Evolutionary conservation across 768 basidiomycete species (phyloP).

Genomic region (Candolleomyces eurysporus): DNA sequence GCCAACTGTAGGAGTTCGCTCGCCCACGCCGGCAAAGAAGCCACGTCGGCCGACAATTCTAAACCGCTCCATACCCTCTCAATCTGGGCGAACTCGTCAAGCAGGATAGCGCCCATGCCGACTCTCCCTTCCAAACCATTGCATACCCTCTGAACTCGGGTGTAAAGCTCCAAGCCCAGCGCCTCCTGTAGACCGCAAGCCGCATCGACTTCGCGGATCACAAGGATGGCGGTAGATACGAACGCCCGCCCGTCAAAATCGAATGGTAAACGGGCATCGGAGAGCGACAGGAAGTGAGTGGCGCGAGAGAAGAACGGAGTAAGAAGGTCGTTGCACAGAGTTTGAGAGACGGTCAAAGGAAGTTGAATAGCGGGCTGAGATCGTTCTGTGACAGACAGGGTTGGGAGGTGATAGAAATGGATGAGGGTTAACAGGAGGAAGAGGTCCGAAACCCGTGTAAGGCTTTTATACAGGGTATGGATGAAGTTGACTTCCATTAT

Average conservation of each 20-base stretch:
- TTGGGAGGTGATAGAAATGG: constrained; percentile 32
- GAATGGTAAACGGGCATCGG: constrained; percentile 18
- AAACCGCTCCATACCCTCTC: no score
- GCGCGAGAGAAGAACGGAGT: constrained; percentile 34
- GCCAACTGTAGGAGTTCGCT: no score
- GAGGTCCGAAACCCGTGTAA: not conserved
- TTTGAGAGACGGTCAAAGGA: constrained; percentile 21
- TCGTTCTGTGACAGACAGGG: constrained; percentile 37
- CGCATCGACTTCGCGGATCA: constrained; percentile 21
- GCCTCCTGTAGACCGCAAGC: constrained; percentile 26
- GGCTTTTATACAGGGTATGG: not conserved
- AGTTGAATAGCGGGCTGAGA: constrained; percentile 31
- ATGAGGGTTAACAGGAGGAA: constrained; percentile 17
- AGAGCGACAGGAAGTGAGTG: constrained; percentile 20
- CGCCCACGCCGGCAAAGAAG: no score
- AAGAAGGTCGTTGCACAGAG: constrained; percentile 39
- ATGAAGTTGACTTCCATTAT: not conserved
- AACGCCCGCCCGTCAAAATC: constrained; percentile 59
- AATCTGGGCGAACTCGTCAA: no score
- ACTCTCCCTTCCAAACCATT: no score
- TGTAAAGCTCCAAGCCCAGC: constrained; percentile 15
- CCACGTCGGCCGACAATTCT: no score
- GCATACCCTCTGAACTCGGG: constrained; percentile 22
- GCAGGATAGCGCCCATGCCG: no score
- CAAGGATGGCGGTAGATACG: constrained; percentile 35